Conservation (phyloP, 768 basidiomycete species). For the Brasilioporus rufonigricans region DNA sequence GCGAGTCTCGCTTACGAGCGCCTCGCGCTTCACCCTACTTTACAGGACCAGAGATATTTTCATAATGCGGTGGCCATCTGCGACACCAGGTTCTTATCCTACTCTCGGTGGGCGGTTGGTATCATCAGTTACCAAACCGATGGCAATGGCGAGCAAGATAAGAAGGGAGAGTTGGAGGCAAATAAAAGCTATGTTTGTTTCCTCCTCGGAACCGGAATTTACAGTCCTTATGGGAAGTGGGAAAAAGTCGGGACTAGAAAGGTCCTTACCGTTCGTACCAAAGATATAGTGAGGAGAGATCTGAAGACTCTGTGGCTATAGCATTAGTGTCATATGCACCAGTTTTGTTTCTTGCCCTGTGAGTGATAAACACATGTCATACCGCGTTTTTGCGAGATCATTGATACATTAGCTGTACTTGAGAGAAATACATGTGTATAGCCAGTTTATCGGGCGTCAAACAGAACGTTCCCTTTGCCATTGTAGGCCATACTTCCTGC, state of each 20-base stretch:
- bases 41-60: slow-evolving; percentile 3
- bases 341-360: too few species aligned
- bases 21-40: background rate
- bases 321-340: too few species aligned
- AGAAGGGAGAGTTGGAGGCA: background rate
- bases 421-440: too few species aligned
- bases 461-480: too few species aligned
- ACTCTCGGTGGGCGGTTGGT: slow-evolving; percentile 7
- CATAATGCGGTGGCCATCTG: background rate
- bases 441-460: too few species aligned
- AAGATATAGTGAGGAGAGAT: slow-evolving; percentile 1
- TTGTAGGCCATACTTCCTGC: too few species aligned
- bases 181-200: slow-evolving; percentile 1
- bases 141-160: background rate
- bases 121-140: slow-evolving; percentile 9
- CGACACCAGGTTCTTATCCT: slow-evolving; percentile 2
- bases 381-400: too few species aligned
- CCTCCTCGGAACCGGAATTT: slow-evolving; percentile 5
- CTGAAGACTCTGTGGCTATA: slow-evolving; percentile 3
- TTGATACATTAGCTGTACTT: too few species aligned
- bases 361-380: too few species aligned
- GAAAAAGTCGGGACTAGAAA: slow-evolving; percentile 4
- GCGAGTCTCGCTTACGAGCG: background rate
- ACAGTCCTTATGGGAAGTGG: slow-evolving; percentile 6
- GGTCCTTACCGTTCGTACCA: slow-evolving; percentile 4